A percentile compares a stretch with the other conserved stretches of the same genome.
Evolutionary conservation across 139 green algal genomes (phyloP).

Genomic region (Monoraphidium neglectum): DNA sequence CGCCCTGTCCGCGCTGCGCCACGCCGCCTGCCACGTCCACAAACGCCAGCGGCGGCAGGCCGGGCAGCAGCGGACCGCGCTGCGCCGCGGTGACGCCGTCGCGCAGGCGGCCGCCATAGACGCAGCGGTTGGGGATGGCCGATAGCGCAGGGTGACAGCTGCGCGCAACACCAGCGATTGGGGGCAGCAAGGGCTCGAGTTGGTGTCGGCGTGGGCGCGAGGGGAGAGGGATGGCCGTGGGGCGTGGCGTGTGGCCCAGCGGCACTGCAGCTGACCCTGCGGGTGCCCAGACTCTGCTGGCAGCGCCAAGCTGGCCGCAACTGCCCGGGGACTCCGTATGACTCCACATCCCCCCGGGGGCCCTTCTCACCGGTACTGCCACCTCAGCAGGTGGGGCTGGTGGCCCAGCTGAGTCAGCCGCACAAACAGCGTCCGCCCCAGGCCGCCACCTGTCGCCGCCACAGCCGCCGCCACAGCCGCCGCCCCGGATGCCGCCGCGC

Average conservation of each 20-base stretch:
- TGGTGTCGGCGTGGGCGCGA: too few relatives aligned
- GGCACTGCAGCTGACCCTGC: too few relatives aligned
- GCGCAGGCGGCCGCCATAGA: slow-evolving; percentile 74
- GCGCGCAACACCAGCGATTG: slow-evolving; percentile 6
- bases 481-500: background rate
- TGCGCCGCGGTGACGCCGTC: slow-evolving; percentile 59
- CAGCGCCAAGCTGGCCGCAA: too few relatives aligned
- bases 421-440: slow-evolving; percentile 80
- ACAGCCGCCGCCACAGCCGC: too few relatives aligned
- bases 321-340: too few relatives aligned
- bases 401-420: slow-evolving; percentile 68
- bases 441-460: slow-evolving; percentile 39
- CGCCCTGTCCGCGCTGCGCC: too few relatives aligned
- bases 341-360: too few relatives aligned
- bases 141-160: slow-evolving; percentile 80
- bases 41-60: slow-evolving; percentile 50
- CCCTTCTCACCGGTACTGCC: slow-evolving; percentile 68
- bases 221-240: too few relatives aligned
- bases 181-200: too few relatives aligned
- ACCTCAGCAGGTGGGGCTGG: slow-evolving; percentile 61
- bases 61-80: slow-evolving; percentile 54
- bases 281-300: too few relatives aligned
- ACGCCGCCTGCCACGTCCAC: slow-evolving; percentile 16
- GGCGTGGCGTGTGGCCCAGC: too few relatives aligned
- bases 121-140: slow-evolving; percentile 68